These are phyloP conservation scores for Sphaceloma murrayae DNA, from an alignment of 2,329 filamentous ascomycete species.

Conservation along the genomic window DNA sequence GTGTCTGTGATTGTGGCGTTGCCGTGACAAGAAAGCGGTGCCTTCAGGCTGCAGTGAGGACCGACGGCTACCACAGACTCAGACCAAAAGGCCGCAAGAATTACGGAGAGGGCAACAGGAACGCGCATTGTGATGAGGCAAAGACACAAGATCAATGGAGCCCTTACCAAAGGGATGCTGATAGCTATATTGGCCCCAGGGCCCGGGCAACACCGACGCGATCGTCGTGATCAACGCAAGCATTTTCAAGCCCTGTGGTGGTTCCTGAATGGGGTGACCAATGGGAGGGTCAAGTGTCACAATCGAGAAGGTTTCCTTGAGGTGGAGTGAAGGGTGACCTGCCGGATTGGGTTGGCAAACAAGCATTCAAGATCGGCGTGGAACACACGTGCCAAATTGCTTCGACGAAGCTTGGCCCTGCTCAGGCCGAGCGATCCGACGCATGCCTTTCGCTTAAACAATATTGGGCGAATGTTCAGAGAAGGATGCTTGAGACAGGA, in stretches of 20 bases:
- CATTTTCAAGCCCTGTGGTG: conserved; percentile 9
- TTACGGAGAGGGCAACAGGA: neutral
- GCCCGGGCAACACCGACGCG: conserved; percentile 4
- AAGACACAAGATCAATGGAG: neutral
- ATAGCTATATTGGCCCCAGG: neutral
- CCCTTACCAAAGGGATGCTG: neutral
- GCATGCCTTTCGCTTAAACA: too few species aligned
- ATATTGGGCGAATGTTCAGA: too few species aligned
- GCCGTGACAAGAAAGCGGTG: conserved; percentile 16
- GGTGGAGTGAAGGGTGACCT: neutral
- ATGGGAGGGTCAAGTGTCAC: neutral
- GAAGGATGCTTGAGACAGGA: too few species aligned
- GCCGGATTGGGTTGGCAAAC: conserved; percentile 9
- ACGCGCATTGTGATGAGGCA: conserved; percentile 6
- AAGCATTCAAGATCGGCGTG: conserved; percentile 10
- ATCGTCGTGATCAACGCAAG: conserved; percentile 10
- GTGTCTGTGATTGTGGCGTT: conserved; percentile 41
- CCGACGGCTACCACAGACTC: neutral
- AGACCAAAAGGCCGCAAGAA: neutral
- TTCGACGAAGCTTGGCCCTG: conserved; percentile 11
- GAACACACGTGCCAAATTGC: conserved; percentile 12
- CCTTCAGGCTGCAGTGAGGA: conserved; percentile 2
- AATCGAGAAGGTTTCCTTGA: neutral
- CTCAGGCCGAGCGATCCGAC: neutral
- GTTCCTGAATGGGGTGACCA: conserved; percentile 4